Base-by-base conservation (phyloP, 192 early-diverging fungal genomes). In the Coemansia sp. region DNA sequence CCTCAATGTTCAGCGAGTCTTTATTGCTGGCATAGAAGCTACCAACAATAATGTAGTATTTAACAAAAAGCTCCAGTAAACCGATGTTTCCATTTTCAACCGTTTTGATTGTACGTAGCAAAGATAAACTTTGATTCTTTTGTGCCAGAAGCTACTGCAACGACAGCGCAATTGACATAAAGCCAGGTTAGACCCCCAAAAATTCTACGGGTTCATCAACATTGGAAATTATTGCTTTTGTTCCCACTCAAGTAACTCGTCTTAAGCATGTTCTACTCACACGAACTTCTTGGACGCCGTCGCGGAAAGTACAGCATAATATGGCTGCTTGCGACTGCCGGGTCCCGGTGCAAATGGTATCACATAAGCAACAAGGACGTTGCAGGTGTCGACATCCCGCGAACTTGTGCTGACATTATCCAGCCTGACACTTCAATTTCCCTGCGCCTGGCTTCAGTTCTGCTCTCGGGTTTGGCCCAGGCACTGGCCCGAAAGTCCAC, bases 11-110 rank as follows among this genome's bases (percentile, higher is more conserved):
- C 79, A 87, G 63, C 83, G 84, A 18, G 84, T 90, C n/a, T 91
- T 91, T 84, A 82, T 91, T 35, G 84, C 81, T 37, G 91, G 91
- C 21, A 70, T 84, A 57, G 88, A 90, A 16, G 74, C 68, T 4
- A 76, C 74, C 2, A n/a, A 15, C n/a, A 61, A 74, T 7, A 74
- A 70, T 34, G 67, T 82, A 18, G 58, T 58, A 29, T 69, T 77
- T 51, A 59, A 37, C 40, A 61, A 79, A 10, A 74, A 73, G 39
- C 59, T 79, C 1, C 68, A 60, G 66, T 20, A 29, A 9, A 3
- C 28, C 46, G 21, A n/a, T 18, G 20, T 18, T 49, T 49, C 13
- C 20, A n/a, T n/a, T n/a, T n/a, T n/a, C n/a, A n/a, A n/a, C n/a
- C n/a, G n/a, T 18, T 48, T 48, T 48, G 21, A 16, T 48, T 18